These are phyloP conservation scores for Kwoniella sp. DNA, from an alignment of 768 basidiomycete genomes.

Conservation along the genomic window DNA sequence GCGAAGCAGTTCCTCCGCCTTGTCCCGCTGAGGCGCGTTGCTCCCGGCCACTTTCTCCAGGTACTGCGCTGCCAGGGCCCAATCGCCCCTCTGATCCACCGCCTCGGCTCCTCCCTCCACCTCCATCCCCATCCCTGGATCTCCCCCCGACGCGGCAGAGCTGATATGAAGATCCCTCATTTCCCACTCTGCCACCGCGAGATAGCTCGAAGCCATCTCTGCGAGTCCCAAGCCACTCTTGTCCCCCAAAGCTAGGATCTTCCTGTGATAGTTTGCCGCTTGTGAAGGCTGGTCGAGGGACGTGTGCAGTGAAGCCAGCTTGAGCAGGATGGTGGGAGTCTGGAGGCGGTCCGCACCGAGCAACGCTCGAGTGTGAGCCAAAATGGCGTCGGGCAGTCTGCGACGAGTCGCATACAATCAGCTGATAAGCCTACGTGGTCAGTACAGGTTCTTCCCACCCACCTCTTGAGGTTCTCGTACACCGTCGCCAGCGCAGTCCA, in stretches of 20 bases:
- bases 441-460: constrained; percentile 26
- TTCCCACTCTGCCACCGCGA: constrained; percentile 78
- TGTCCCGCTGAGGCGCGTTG: constrained; percentile 75
- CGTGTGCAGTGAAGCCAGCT: constrained; percentile 44
- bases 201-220: constrained; percentile 76
- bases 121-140: constrained; percentile 8
- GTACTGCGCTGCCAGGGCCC: constrained; percentile 62
- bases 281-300: constrained; percentile 55
- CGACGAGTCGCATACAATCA: neutral
- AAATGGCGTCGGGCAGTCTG: constrained; percentile 81
- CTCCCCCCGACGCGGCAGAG: neutral
- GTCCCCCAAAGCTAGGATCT: constrained; percentile 50
- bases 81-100: constrained; percentile 51
- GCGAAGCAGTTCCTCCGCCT: constrained; percentile 64
- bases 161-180: constrained; percentile 46
- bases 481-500: constrained; percentile 94
- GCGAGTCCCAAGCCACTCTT: constrained; percentile 55
- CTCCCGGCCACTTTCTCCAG: constrained; percentile 69
- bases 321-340: constrained; percentile 42
- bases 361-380: constrained; percentile 85
- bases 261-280: constrained; percentile 72
- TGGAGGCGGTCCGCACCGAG: constrained; percentile 45
- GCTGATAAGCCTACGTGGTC: neutral
- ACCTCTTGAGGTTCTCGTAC: constrained; percentile 88
- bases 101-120: neutral